Evolutionary conservation across 495 filamentous ascomycete genomes (phyloP), one percentile per base, ranked within the genome.

Genomic region (Aspergillus taichungensis): DNA sequence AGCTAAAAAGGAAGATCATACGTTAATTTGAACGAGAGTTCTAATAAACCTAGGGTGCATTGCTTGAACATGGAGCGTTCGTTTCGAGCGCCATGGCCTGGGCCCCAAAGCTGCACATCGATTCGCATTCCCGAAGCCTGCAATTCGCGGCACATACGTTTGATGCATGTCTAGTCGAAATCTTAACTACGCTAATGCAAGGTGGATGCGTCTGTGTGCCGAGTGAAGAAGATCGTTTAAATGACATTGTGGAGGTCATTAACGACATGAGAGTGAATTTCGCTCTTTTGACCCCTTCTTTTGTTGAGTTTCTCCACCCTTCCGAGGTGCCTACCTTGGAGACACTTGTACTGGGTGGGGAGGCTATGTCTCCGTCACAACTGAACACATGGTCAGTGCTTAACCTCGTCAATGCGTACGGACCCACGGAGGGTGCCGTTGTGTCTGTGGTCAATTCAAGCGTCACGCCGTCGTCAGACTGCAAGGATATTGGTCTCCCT

Each of bases 351-450:
- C 57, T 75, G 28, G 71, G 60, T 6, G 78, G 78, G 6, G 80
- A 84, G 54, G 61, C 73, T 33, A 74, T 83, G 69, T 70, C 71
- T 14, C 62, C 66, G 33, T 67, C 68, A 3, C 56, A 76, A 45
- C 57, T 77, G 31, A 58, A 64, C 1, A 71, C 64, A 14, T 83
- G 80, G 80, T 76, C 70, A 9, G 65, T 57, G 45, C 67, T 74
- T 30, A 61, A 63, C 59, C 62, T 79, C 40, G 53, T 81, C 46
- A 82, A 82, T 55, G 78, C 66, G 3, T 84, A 82, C 45, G 80
- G 80, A 0, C 80, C 80, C 1, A 71, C 68, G 4, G 72, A 75
- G 46, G 60, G 54, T 44, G 59, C 67, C 40, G 64, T 74, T 12
- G 60, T 61, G 3, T 61, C 66, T 8, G 60, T 59, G 8, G 43